These are phyloP conservation scores for Penicillium freii DNA, from an alignment of 2,329 filamentous ascomycete genomes.

Conservation along the genomic window DNA sequence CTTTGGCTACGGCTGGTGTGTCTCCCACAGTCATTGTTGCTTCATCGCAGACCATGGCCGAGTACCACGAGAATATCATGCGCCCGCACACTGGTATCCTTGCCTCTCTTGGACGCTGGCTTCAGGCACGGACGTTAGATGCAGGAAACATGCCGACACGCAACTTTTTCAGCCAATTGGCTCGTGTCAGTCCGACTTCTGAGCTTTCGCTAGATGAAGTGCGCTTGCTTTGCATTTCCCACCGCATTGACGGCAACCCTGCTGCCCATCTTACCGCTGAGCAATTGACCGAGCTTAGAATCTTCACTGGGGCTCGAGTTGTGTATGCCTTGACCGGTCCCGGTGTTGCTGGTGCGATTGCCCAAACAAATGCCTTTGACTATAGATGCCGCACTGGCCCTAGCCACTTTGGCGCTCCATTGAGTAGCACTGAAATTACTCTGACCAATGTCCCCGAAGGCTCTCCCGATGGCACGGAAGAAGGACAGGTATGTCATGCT, in stretches of 20 bases:
- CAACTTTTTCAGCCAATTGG: constrained; percentile 55
- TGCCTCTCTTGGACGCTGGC: constrained; percentile 66
- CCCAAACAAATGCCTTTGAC: constrained; percentile 84
- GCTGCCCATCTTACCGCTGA: constrained; percentile 65
- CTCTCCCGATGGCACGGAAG: constrained; percentile 39
- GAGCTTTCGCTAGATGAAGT: constrained; percentile 61
- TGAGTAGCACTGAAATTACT: constrained; percentile 76
- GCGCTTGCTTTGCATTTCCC: constrained; percentile 76
- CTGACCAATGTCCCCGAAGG: constrained; percentile 47
- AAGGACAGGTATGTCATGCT: constrained; percentile 60
- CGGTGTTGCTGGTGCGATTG: constrained; percentile 82
- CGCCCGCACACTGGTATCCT: constrained; percentile 61
- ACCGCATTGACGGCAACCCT: constrained; percentile 62
- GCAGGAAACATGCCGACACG: constrained; percentile 71
- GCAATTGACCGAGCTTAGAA: constrained; percentile 74
- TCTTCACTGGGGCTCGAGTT: constrained; percentile 75
- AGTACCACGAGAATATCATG: constrained; percentile 63
- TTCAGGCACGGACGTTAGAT: constrained; percentile 68
- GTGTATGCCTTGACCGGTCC: constrained; percentile 81
- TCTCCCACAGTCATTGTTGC: constrained; percentile 80
- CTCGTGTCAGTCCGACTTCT: constrained; percentile 39
- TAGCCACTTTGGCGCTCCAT: constrained; percentile 76
- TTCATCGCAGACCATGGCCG: constrained; percentile 68
- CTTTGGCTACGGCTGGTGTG: constrained; percentile 68
- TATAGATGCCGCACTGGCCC: constrained; percentile 60